Evolutionary conservation across 306 rosid species (phyloP), one percentile per base, ranked within the genome.

Genomic region (Glycyrrhiza uralensis): DNA sequence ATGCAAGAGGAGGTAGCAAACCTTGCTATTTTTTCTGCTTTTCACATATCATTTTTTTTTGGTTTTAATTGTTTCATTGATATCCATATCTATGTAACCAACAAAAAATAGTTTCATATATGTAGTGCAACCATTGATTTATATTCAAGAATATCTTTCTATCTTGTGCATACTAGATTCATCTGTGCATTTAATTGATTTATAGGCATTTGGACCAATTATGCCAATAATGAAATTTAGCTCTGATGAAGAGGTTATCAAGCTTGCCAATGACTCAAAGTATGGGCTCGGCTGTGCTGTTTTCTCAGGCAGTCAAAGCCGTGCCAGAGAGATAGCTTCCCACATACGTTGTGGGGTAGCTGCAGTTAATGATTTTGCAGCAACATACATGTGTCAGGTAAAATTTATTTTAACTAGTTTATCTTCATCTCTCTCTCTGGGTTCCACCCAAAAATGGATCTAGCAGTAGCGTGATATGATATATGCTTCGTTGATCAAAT

Each of bases 1-100:
- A 95, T 95, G 99, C 96, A 95, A 79, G 97, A 95, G 77, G 99
- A 91, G 99, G 99, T 95, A 84, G 23, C 55, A 35, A 67, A 76
- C 35, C 11, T 72, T 62, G 5, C 41, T 51, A 12, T 60, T 50
- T 67, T 39, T 50, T 59, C 44, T 14, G 22, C 22, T 35, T 17
- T 35, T 32, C 4, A 29, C 47, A 78, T 74, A 14, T 12, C 46
- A 4, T 28, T 39, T 47, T n/a, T 22, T 59, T 20, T 60, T 22
- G 15, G 9, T 32, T 71, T 58, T 33, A 13, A 7, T 32, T 46
- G 68, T 20, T 41, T 56, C 54, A 50, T 2, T 50, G n/a, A 42
- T 63, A 29, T 26, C 9, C 56, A 47, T 60, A 28, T 49, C 47
- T 30, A 41, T 52, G 63, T 26, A 58, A 38, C 33, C 61, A n/a